Evolutionary conservation across 495 filamentous ascomycete species (phyloP).

Genomic region (Neurospora cerealis): DNA sequence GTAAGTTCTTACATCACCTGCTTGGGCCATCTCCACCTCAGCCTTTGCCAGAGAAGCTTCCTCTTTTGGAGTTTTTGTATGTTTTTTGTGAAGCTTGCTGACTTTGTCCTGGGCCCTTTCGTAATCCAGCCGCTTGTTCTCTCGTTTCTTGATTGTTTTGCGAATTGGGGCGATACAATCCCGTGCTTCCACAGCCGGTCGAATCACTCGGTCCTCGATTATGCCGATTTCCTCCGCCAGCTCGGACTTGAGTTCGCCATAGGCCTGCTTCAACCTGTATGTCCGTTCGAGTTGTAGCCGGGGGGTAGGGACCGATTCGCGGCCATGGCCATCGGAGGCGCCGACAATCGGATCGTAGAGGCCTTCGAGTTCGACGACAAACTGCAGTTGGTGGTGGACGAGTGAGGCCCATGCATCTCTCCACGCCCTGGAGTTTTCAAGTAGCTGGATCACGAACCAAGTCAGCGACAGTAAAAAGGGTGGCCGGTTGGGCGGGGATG

Average conservation of each 20-base stretch:
- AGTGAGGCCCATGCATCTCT: conserved; percentile 77
- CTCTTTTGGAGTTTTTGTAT: conserved; percentile 64
- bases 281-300: conserved; percentile 54
- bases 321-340: conserved; percentile 39
- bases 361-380: conserved; percentile 61
- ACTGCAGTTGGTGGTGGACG: conserved; percentile 57
- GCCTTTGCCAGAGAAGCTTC: conserved; percentile 65
- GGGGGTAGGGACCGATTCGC: conserved; percentile 53
- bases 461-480: conserved; percentile 2
- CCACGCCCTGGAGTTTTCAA: conserved; percentile 74
- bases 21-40: conserved; percentile 61
- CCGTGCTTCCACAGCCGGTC: conserved; percentile 62
- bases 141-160: conserved; percentile 86
- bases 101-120: conserved; percentile 70
- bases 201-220: conserved; percentile 64
- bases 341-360: conserved; percentile 79
- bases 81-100: conserved; percentile 61
- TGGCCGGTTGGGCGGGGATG: neutral
- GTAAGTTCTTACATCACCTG: conserved; percentile 47
- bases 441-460: conserved; percentile 46
- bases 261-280: conserved; percentile 55
- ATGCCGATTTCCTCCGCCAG: conserved; percentile 61
- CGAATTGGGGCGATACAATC: conserved; percentile 65
- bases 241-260: conserved; percentile 66
- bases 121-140: conserved; percentile 83